Evolutionary conservation across 495 filamentous ascomycete species (phyloP), one percentile per base, ranked within the genome.

Genomic region (Clavariopsis aquatica): DNA sequence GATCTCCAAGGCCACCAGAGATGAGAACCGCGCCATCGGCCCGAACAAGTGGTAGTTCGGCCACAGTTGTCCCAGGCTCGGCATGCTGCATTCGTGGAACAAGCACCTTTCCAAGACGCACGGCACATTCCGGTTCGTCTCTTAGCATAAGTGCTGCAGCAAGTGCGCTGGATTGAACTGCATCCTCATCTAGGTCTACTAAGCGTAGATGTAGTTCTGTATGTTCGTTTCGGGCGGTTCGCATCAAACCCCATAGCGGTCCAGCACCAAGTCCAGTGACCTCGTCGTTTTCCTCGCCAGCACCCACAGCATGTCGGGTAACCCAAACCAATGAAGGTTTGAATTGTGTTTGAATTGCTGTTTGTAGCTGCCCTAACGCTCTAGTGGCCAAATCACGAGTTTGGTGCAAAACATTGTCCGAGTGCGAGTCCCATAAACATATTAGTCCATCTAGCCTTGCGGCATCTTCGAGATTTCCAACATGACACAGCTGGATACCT

Each of bases 21-120:
- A 71, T 71, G 0, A 82, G 58, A 51, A 82, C 82, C 0, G 73
- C 76, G 0, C 65, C 72, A 65, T 69, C 52, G 22, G n/a, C 1
- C 28, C 64, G 57, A 60, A 71, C 24, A 7, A 61, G 17, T 52
- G 19, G 45, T 17, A 52, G 13, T 9, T n/a, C 9, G 22, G 15
- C 15, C 28, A 23, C 13, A 17, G 57, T 54, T 28, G n/a, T 34
- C 31, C 5, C 65, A 65, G 5, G 60, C 51, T 34, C 52, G 8
- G 36, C 62, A 20, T 34, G 54, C 38, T 57, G 12, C 36, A 57
- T 20, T 4, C n/a, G 54, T 4, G 54, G 54, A 12, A 57, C 23
- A 24, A 57, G 22, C 12, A 57, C 15, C 19, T 43, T 1, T 22
- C 19, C 54, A 15, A 22, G 9, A 5, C 54, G 54, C 10, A 57